phyloP scores from a whole-genome alignment of 1,139 yeast species.

The Saccharomyces hybrid region DNA sequence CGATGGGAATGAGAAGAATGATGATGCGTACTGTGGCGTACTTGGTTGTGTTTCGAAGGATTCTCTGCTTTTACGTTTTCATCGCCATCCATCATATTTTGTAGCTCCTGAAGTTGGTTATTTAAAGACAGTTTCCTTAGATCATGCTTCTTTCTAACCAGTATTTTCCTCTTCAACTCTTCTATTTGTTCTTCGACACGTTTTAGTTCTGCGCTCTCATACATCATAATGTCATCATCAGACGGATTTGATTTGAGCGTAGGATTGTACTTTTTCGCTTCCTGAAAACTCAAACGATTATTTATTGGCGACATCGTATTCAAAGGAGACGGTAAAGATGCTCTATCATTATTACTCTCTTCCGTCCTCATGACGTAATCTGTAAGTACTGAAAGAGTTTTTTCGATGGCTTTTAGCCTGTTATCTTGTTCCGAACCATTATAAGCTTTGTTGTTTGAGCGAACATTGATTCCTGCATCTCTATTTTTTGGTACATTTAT shows the following conservation, averaged over 20 bases:
- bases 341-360: background rate
- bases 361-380: background rate
- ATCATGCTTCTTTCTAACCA: slow-evolving; percentile 27
- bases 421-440: background rate
- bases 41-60: background rate
- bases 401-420: background rate
- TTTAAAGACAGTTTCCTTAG: slow-evolving; percentile 26
- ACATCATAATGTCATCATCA: slow-evolving; percentile 27
- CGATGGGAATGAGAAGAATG: background rate
- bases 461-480: background rate
- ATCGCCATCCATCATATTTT: slow-evolving; percentile 7
- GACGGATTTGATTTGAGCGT: slow-evolving; percentile 11
- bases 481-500: background rate
- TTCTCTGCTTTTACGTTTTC: background rate
- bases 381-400: background rate
- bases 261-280: background rate
- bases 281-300: background rate
- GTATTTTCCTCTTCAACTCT: slow-evolving; percentile 20
- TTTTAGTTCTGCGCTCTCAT: slow-evolving; percentile 27
- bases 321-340: background rate
- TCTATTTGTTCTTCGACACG: slow-evolving; percentile 26
- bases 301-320: background rate
- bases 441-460: background rate
- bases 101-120: slow-evolving; percentile 23
- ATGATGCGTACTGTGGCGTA: background rate